Conservation (phyloP, 1,284 basidiomycete species). For the Marasmius fiardii region DNA sequence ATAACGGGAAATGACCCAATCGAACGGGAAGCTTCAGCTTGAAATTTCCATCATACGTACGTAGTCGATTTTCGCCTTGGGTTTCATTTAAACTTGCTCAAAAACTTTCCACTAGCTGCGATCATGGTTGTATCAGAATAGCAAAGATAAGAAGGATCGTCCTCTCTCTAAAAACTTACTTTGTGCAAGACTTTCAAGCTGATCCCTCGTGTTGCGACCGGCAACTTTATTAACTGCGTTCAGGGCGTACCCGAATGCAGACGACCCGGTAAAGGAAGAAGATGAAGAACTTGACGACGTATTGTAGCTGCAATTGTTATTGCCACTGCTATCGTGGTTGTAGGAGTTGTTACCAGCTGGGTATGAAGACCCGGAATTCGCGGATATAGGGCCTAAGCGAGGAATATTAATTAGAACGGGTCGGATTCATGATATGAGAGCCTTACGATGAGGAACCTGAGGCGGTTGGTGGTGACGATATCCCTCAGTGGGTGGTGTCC, state of each 20-base stretch:
- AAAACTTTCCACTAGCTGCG: constrained; percentile 37
- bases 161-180: constrained; percentile 28
- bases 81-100: constrained; percentile 37
- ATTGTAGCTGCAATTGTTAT: constrained; percentile 3
- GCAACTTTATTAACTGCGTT: constrained; percentile 42
- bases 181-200: constrained; percentile 39
- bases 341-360: background rate
- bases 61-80: too few relatives aligned
- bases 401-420: background rate
- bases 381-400: background rate
- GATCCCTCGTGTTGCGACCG: constrained; percentile 38
- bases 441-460: constrained; percentile 34
- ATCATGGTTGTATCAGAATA: too few relatives aligned
- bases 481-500: background rate
- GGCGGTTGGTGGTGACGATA: constrained; percentile 13
- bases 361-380: background rate
- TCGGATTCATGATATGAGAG: constrained; percentile 12
- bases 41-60: background rate
- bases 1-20: background rate
- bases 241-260: constrained; percentile 30
- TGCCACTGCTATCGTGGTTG: background rate
- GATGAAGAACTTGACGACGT: constrained; percentile 1
- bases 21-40: background rate
- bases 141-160: too few relatives aligned
- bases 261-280: constrained; percentile 20